Evolutionary conservation across 345 rosid genomes (phyloP), one percentile per base, ranked within the genome.

Genomic region (Brassica rapa): DNA sequence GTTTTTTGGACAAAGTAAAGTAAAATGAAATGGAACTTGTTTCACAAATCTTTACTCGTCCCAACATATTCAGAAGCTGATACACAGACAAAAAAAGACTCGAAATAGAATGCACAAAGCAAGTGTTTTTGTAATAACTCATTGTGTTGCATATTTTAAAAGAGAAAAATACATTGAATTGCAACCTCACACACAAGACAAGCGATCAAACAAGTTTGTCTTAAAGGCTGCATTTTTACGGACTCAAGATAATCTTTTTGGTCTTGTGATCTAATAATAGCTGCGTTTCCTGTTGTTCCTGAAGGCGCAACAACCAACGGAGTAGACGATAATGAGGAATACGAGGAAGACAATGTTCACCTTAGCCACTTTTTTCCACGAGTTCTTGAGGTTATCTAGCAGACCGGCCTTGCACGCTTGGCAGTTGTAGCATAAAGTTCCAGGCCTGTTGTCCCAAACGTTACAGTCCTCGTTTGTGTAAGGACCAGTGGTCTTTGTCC

Each of bases 301-400:
- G 86, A 95, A 95, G 0, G 99, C 99, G 57, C 99, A 95, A 87
- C 99, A 95, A n/a, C 99, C 97, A 9, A 95, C 73, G 0, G 98
- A 87, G 86, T 95, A 95, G 30, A 93, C 88, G 14, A 89, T 67
- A 60, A 95, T 84, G 64, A 95, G 97, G 88, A 91, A 86, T 1
- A 95, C 0, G 16, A 95, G 97, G 90, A 95, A 90, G 6, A 91
- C 77, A 25, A 95, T 83, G 90, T 90, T 91, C 66, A 95, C 77
- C 25, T 89, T 61, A 7, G 99, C 99, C 46, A 92, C 95, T 84
- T 91, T 93, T 90, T 95, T 95, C 99, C 99, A 95, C 10, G 91
- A 90, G 15, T 78, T 77, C 90, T 75, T 93, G 80, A 95, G 60
- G 88, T 90, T 93, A 70, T 93, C 94, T 3, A 94, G 87, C 69